Evolutionary conservation across 129 eudicot genomes (phyloP), one percentile per base, ranked within the genome.

Genomic region (Escallonia herrerae): DNA sequence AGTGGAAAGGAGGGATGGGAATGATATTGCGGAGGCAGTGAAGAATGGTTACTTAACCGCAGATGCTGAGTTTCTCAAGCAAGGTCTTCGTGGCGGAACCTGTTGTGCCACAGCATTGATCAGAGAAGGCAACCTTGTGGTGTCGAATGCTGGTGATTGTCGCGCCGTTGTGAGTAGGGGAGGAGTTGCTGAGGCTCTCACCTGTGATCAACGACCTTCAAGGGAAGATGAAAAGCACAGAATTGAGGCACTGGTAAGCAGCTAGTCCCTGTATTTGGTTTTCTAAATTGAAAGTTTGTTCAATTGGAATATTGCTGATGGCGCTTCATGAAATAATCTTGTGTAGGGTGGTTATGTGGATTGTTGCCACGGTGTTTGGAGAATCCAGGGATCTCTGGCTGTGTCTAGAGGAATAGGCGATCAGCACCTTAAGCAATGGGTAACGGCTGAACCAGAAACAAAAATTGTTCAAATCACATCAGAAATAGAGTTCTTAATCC

Each of bases 351-450:
- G 99, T 8, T 93, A 79, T 76, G 95, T 93, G 13, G 95, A 93
- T 63, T 75, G 72, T 58, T 74, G 76, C 64, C 77, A 79, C 61
- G 96, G 99, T 57, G 83, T 84, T 63, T 72, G 81, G 83, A 80
- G 99, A 66, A 84, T 94, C 49, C 82, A 79, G 44, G 99, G 99
- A 72, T 82, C 99, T 37, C 68, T 94, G 15, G 99, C 99, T 1
- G 99, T 94, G 33, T 86, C 99, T 3, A 78, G 99, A 75, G 88
- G 83, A 58, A 86, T 94, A 6, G 99, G 99, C 2, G 99, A 89
- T 55, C 77, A 78, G 9, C 74, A 87, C 72, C 78, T 94, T 39
- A 94, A 94, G 58, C 86, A 86, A 72, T 94, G 99, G 99, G 85
- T 89, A 1, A 82, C 73, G 22, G 84, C 99, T 0, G 99, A 89